Percentiles rank a stretch among this genome's conserved stretches.
Conservation (phyloP, 225 moss, liverwort and hornwort species). For the Neckera pumila region DNA sequence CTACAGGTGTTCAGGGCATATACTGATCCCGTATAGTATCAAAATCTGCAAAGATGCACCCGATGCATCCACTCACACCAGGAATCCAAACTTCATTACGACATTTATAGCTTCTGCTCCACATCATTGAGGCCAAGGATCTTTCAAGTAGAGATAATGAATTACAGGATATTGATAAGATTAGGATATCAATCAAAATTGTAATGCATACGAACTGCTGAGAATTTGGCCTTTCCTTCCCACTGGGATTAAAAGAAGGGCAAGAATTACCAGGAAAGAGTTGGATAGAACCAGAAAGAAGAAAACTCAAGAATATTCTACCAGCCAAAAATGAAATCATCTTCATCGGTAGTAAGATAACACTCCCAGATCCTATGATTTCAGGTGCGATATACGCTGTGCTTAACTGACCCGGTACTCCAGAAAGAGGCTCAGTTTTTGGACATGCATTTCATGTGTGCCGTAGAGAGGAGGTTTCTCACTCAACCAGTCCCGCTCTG, state of each 20-base stretch:
- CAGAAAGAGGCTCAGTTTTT: slow-evolving; percentile 58
- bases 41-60: not conserved
- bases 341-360: not conserved
- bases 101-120: not conserved
- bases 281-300: not conserved
- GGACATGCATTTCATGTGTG: slow-evolving; percentile 58
- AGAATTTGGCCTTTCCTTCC: not conserved
- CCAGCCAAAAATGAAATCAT: not conserved
- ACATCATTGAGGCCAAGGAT: not conserved
- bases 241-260: not conserved
- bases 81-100: not conserved
- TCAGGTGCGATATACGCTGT: not conserved
- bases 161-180: not conserved
- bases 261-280: not conserved
- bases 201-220: not conserved
- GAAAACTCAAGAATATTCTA: not conserved
- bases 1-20: not conserved
- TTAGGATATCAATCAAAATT: not conserved
- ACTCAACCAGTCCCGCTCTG: slow-evolving; percentile 66
- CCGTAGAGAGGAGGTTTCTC: slow-evolving; percentile 57
- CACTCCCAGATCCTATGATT: not conserved
- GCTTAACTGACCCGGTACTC: slow-evolving; percentile 37
- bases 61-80: not conserved
- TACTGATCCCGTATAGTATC: not conserved
- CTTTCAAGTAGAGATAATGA: not conserved